Conservation (phyloP, 2,329 filamentous ascomycete genomes). For the Phyllosticta citrichinensis region DNA sequence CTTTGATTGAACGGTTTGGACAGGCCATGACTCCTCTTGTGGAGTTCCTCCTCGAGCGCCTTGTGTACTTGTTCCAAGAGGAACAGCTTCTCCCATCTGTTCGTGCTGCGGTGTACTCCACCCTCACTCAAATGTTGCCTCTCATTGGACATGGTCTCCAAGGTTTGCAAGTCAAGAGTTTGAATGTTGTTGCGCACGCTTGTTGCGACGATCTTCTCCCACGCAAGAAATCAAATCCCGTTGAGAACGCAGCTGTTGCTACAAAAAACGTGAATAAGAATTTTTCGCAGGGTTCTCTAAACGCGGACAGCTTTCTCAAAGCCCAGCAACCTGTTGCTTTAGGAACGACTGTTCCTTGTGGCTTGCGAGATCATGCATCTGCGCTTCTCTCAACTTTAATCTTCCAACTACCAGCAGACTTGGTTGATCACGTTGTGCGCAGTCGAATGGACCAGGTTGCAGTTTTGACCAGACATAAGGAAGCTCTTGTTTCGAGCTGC, state of each 20-base stretch:
- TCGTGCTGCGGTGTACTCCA: slow-evolving; percentile 50
- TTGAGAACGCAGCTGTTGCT: slow-evolving; percentile 29
- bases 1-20: slow-evolving; percentile 49
- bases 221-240: slow-evolving; percentile 24
- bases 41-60: slow-evolving; percentile 59
- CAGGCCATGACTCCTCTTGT: slow-evolving; percentile 49
- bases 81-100: slow-evolving; percentile 43
- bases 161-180: slow-evolving; percentile 53
- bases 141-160: slow-evolving; percentile 56
- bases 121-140: slow-evolving; percentile 48
- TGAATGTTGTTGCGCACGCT: slow-evolving; percentile 52
- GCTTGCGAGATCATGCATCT: slow-evolving; percentile 48
- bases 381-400: slow-evolving; percentile 54
- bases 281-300: slow-evolving; percentile 36
- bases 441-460: slow-evolving; percentile 72
- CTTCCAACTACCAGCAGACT: slow-evolving; percentile 52
- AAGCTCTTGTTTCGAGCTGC: slow-evolving; percentile 71
- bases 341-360: slow-evolving; percentile 13
- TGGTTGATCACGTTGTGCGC: slow-evolving; percentile 61
- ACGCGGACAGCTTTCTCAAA: slow-evolving; percentile 62
- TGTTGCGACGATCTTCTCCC: slow-evolving; percentile 68
- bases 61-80: slow-evolving; percentile 57
- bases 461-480: slow-evolving; percentile 57
- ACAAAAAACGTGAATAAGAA: slow-evolving; percentile 32
- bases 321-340: slow-evolving; percentile 27